A percentile compares a stretch with the other conserved stretches of the same genome.
These are phyloP conservation scores for Pichia cactophila DNA, from an alignment of 1,139 yeast genomes.

Conservation along the genomic window DNA sequence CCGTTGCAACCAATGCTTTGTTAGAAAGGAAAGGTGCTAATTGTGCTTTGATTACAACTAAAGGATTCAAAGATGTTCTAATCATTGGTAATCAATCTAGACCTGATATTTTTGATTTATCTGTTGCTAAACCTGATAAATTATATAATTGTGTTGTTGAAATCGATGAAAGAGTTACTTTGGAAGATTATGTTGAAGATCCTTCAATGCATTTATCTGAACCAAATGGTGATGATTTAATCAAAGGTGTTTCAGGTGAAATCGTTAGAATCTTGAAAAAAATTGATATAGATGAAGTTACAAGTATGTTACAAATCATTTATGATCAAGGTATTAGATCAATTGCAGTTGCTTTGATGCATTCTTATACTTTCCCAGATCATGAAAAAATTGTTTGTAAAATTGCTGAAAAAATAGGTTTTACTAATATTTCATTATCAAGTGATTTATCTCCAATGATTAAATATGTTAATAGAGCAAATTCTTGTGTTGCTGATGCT, in stretches of 20 bases:
- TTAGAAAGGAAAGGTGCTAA: slow-evolving; percentile 61
- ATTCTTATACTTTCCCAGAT: slow-evolving; percentile 60
- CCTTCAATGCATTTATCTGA: slow-evolving; percentile 33
- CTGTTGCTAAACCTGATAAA: slow-evolving; percentile 51
- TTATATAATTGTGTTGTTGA: slow-evolving; percentile 59
- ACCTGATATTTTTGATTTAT: slow-evolving; percentile 59
- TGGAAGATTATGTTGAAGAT: slow-evolving; percentile 60
- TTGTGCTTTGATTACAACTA: slow-evolving; percentile 57
- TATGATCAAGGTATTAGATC: slow-evolving; percentile 53
- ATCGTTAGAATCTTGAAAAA: slow-evolving; percentile 44
- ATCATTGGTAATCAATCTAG: slow-evolving; percentile 68
- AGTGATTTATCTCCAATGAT: slow-evolving; percentile 67
- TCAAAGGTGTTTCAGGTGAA: slow-evolving; percentile 57
- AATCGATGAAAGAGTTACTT: slow-evolving; percentile 64
- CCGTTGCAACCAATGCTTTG: slow-evolving; percentile 71
- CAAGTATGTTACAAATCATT: slow-evolving; percentile 33
- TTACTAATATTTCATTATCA: slow-evolving; percentile 56
- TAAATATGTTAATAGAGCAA: slow-evolving; percentile 62
- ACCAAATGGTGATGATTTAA: slow-evolving; percentile 29
- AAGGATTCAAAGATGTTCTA: slow-evolving; percentile 57
- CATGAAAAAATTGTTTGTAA: slow-evolving; percentile 55
- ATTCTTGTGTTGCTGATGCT: slow-evolving; percentile 70
- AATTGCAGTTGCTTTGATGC: slow-evolving; percentile 60
- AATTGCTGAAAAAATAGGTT: slow-evolving; percentile 47
- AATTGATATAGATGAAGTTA: slow-evolving; percentile 39